Percentiles rank a stretch among this genome's conserved stretches.
Conservation (phyloP, 306 rosid genomes). For the Cucurbita moschata region DNA sequence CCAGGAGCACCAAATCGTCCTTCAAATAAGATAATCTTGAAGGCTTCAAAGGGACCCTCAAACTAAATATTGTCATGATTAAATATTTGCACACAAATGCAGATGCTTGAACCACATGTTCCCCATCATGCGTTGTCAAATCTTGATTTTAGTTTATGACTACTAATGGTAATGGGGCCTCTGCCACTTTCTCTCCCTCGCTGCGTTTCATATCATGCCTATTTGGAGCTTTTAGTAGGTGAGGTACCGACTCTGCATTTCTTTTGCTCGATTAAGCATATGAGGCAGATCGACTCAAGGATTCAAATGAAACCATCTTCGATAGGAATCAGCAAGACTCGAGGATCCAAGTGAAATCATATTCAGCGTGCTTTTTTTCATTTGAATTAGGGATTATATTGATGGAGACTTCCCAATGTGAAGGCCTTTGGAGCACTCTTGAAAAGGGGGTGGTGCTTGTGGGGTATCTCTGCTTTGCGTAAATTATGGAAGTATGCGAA, state of each 20-base stretch:
- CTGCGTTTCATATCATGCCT: neutral
- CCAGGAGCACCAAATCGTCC: neutral
- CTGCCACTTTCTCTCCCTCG: neutral
- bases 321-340: neutral
- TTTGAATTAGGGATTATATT: neutral
- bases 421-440: neutral
- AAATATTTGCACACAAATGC: neutral
- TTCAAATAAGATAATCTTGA: neutral
- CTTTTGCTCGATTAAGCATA: neutral
- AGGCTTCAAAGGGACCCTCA: neutral
- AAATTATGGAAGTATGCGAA: neutral
- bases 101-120: neutral
- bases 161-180: neutral
- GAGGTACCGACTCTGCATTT: neutral
- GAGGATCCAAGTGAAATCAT: neutral
- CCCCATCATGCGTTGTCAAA: neutral
- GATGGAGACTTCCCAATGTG: neutral
- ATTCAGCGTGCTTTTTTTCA: too few species aligned
- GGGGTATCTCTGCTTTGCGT: neutral
- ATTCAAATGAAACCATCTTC: neutral
- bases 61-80: neutral
- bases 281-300: neutral
- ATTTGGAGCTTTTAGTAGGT: neutral
- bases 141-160: neutral
- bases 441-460: neutral